Conservation (phyloP, 2,329 filamentous ascomycete genomes). For the Aspergillaceae sp. region DNA sequence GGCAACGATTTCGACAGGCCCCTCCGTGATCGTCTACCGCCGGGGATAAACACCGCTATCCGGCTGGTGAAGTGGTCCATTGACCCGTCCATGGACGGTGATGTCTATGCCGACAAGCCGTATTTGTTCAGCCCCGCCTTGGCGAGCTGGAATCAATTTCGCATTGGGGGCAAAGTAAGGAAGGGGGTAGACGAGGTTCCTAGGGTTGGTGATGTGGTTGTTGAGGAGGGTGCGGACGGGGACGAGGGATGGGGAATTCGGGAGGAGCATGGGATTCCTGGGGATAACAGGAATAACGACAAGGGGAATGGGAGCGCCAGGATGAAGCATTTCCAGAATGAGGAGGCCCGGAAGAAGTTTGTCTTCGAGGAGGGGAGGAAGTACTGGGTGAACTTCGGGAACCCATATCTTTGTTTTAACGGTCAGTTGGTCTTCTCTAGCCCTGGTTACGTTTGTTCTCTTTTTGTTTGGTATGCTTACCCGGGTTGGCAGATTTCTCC, state of each 20-base stretch:
- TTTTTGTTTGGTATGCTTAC: not conserved
- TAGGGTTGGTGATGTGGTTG: constrained; percentile 42
- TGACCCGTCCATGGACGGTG: constrained; percentile 82
- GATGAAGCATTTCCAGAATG: constrained; percentile 54
- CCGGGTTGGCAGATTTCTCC: constrained; percentile 24
- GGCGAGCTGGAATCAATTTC: constrained; percentile 68
- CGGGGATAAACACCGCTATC: constrained; percentile 76
- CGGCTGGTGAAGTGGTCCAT: constrained; percentile 82
- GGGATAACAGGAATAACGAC: constrained; percentile 14
- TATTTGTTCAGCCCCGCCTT: constrained; percentile 78
- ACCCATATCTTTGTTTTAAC: constrained; percentile 84
- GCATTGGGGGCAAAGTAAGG: constrained; percentile 48
- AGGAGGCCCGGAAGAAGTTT: constrained; percentile 48
- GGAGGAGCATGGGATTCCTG: constrained; percentile 43
- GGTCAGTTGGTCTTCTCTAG: constrained; percentile 29
- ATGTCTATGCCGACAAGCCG: constrained; percentile 77
- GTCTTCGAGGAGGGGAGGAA: constrained; percentile 53
- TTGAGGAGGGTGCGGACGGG: constrained; percentile 59
- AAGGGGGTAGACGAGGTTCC: constrained; percentile 20
- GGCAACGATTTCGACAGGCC: constrained; percentile 94
- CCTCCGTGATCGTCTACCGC: constrained; percentile 75
- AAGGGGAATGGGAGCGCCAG: constrained; percentile 37
- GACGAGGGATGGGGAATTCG: constrained; percentile 40
- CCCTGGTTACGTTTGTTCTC: not conserved
- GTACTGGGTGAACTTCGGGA: constrained; percentile 71